phyloP scores from a whole-genome alignment of 768 basidiomycete species.

The Chalciporus pseudorubinellus region DNA sequence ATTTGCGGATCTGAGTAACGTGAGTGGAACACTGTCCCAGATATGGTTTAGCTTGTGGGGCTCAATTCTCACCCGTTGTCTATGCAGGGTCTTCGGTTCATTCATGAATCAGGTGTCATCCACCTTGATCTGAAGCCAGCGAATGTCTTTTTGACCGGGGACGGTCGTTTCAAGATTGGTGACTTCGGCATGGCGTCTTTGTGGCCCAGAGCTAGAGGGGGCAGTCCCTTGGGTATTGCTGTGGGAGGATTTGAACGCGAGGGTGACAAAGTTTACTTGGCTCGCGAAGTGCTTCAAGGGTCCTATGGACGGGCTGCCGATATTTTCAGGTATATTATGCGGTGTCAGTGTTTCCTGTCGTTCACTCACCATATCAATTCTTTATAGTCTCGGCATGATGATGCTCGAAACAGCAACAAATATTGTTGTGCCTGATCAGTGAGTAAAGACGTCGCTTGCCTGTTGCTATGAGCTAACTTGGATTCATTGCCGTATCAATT shows the following conservation, averaged over 20 bases:
- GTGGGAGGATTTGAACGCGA: slow-evolving; percentile 81
- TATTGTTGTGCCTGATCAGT: slow-evolving; percentile 96
- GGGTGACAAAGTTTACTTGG: slow-evolving; percentile 96
- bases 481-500: slow-evolving; percentile 17
- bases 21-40: slow-evolving; percentile 41
- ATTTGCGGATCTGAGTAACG: slow-evolving; percentile 82
- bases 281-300: slow-evolving; percentile 92
- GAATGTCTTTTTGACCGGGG: slow-evolving; percentile 87
- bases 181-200: slow-evolving; percentile 99
- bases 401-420: slow-evolving; percentile 95
- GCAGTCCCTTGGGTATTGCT: slow-evolving; percentile 35
- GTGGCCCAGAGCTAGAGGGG: slow-evolving; percentile 64
- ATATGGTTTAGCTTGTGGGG: slow-evolving; percentile 25
- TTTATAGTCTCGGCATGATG: slow-evolving; percentile 86
- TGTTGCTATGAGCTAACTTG: slow-evolving; percentile 14
- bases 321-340: slow-evolving; percentile 80
- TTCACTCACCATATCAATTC: slow-evolving; percentile 13
- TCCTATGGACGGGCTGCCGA: slow-evolving; percentile 92
- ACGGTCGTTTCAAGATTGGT: slow-evolving; percentile 92
- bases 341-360: background rate
- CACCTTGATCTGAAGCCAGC: slow-evolving; percentile 98
- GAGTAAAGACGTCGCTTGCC: slow-evolving; percentile 38
- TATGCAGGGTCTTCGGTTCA: slow-evolving; percentile 76
- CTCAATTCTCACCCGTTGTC: slow-evolving; percentile 25
- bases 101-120: slow-evolving; percentile 84